Conservation (phyloP, 169 alveolate species). For the Eimeria maxima region DNA sequence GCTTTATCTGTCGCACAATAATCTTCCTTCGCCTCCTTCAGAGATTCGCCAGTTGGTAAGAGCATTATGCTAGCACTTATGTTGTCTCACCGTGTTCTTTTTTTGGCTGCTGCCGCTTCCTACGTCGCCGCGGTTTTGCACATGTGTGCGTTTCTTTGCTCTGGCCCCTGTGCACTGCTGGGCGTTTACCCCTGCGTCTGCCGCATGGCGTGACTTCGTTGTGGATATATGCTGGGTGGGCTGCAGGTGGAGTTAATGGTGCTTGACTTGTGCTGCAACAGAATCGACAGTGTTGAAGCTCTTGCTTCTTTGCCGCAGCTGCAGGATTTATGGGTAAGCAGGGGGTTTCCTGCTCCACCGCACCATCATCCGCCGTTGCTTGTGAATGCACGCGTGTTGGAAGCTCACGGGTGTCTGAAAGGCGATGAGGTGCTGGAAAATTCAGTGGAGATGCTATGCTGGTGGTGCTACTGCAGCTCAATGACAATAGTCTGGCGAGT, state of each 20-base stretch:
- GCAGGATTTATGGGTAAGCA: conserved; percentile 88
- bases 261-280: conserved; percentile 86
- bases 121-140: not conserved
- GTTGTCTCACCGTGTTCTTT: not conserved
- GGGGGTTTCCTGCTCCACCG: not conserved
- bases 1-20: conserved; percentile 86
- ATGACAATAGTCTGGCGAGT: conserved; percentile 84
- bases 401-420: not conserved
- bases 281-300: conserved; percentile 77
- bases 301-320: conserved; percentile 78
- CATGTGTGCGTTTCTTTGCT: not conserved
- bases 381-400: not conserved
- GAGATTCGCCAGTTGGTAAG: conserved; percentile 36
- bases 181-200: not conserved
- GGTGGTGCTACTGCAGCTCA: conserved; percentile 81
- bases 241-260: conserved; percentile 81
- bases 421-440: not conserved
- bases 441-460: not conserved
- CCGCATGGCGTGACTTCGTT: not conserved
- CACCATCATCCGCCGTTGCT: not conserved
- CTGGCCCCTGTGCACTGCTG: not conserved
- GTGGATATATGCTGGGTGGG: not conserved
- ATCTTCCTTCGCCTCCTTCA: conserved; percentile 72
- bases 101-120: not conserved
- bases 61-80: not conserved